Percentiles rank a stretch among this genome's conserved stretches.
Evolutionary conservation across 2,329 filamentous ascomycete species (phyloP).

Genomic region (Aureobasidium sp.): DNA sequence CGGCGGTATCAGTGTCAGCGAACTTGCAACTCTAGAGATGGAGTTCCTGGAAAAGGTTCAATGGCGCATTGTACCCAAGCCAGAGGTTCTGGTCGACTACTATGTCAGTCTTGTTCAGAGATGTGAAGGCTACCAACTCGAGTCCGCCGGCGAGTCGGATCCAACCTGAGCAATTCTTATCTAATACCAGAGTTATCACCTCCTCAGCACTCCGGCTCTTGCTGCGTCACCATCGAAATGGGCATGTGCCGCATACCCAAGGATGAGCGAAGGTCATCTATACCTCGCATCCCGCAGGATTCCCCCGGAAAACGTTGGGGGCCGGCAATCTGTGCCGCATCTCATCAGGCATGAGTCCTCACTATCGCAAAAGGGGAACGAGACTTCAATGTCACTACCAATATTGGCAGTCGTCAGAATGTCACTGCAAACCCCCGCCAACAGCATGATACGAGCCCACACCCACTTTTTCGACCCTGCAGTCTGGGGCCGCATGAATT

Average conservation of each 20-base stretch:
- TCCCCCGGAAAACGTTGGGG: background rate
- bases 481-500: background rate
- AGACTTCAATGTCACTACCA: background rate
- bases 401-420: background rate
- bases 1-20: slow-evolving; percentile 81
- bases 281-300: background rate
- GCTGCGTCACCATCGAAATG: background rate
- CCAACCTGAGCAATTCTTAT: background rate
- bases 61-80: slow-evolving; percentile 94
- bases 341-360: background rate
- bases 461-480: background rate
- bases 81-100: slow-evolving; percentile 88
- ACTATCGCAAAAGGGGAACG: background rate
- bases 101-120: slow-evolving; percentile 77
- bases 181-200: background rate
- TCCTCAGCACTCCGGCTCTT: background rate
- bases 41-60: slow-evolving; percentile 89
- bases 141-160: slow-evolving; percentile 20
- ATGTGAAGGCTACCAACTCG: slow-evolving; percentile 52
- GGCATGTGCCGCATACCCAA: background rate
- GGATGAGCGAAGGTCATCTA: background rate
- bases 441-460: slow-evolving; percentile 2
- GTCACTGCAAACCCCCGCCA: background rate
- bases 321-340: background rate
- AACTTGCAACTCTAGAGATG: slow-evolving; percentile 83